Percentiles rank a stretch among this genome's conserved stretches.
Conservation (phyloP, 495 filamentous ascomycete genomes). For the Hyaloscypha bicolor region DNA sequence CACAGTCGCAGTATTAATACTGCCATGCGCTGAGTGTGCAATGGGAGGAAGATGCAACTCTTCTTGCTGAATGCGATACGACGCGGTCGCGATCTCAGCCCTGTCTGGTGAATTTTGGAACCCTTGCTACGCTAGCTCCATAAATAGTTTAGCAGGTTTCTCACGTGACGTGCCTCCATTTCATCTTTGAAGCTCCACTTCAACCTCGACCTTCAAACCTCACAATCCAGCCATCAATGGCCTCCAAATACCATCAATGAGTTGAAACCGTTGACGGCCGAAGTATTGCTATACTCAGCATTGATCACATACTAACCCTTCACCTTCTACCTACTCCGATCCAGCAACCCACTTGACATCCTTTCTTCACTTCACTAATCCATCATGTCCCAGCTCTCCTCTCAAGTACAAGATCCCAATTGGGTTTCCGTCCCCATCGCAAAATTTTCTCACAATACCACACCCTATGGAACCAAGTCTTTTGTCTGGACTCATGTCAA, state of each 20-base stretch:
- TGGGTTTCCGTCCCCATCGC: constrained; percentile 31
- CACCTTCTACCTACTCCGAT: constrained; percentile 7
- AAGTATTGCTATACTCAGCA: constrained; percentile 17
- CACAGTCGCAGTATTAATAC: constrained; percentile 4
- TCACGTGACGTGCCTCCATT: not conserved
- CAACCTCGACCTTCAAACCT: not conserved
- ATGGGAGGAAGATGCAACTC: not conserved
- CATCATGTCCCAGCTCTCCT: constrained; percentile 29
- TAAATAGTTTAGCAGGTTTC: not conserved
- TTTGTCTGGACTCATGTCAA: constrained; percentile 38
- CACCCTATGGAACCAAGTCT: constrained; percentile 27
- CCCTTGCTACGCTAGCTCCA: not conserved
- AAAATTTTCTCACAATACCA: constrained; percentile 39
- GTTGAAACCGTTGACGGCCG: not conserved
- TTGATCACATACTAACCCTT: constrained; percentile 27
- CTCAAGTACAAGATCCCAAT: constrained; percentile 22
- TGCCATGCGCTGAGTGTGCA: constrained; percentile 21
- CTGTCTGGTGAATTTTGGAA: not conserved
- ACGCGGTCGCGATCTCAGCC: constrained; percentile 10
- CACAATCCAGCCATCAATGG: constrained; percentile 1
- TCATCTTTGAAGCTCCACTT: not conserved
- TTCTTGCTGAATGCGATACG: not conserved
- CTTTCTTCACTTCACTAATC: constrained; percentile 22
- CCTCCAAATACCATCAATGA: not conserved
- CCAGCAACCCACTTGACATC: constrained; percentile 16